Base-by-base conservation (phyloP, 1,284 basidiomycete genomes). In the Phellopilus nigrolimitatus region DNA sequence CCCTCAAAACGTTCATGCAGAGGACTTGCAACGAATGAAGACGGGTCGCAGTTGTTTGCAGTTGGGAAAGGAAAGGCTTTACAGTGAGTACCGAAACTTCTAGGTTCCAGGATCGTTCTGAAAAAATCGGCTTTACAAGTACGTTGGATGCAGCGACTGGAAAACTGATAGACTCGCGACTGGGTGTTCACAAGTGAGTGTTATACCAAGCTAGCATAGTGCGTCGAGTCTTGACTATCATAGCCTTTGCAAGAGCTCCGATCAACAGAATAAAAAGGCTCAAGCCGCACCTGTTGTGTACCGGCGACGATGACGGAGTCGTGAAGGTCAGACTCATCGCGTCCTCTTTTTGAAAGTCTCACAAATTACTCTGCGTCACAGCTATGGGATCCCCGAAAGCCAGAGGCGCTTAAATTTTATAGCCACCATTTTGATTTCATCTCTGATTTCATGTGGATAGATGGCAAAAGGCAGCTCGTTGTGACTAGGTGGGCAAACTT, bases 371-470 rank as follows among this genome's bases (percentile, higher is more conserved):
- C 38, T 21, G 38, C 33, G 22, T 6, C 3, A 2, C 59, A 91
- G 90, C 74, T 97, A 24, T 97, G 94, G 94, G 94, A 97, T 66
- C 80, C 87, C 15, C 75, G 93, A 44, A 78, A 80, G 60, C 70
- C 71, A 42, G 80, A 84, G 10, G 70, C 78, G 30, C 70, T 88
- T 17, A 74, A 85, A 31, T 70, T 75, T 12, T 94, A 94, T 64
- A 80, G 74, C 9, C 94, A 97, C 52, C 95, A 98, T 63, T 94
- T 87, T 63, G 94, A 97, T 69, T 97, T 94, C 67, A 95, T 98
- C 51, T 91, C 92, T 19, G 93, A 95, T 64, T 91, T 98, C 67
- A 68, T 91, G 36, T 97, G 88, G 79, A 68, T 92, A 48, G 79
- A 80, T 38, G 88, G 91, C 68, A 90, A 90, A 67, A 87, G 83